Evolutionary conservation across 768 basidiomycete genomes (phyloP).

Genomic region (Erythrobasidium yunnanense): DNA sequence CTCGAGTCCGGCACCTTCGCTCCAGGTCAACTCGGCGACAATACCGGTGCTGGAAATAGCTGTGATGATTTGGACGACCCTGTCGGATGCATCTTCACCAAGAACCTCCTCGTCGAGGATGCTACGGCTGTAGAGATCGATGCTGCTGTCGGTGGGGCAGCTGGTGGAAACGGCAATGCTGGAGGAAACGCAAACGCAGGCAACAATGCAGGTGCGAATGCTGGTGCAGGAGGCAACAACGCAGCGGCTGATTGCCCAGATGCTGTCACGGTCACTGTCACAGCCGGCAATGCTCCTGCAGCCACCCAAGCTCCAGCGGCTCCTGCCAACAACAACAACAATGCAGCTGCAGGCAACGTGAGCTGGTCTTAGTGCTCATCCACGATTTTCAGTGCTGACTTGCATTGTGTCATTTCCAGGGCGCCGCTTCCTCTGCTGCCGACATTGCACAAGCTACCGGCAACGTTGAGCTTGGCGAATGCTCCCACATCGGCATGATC

Average conservation of each 20-base stretch:
- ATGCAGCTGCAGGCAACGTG: not conserved
- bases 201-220: not conserved
- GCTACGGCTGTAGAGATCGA: constrained; percentile 53
- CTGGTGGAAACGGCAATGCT: not conserved
- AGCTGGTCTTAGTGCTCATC: not conserved
- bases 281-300: too few species aligned
- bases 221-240: too few species aligned
- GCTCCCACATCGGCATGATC: constrained; percentile 39
- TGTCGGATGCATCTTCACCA: constrained; percentile 55
- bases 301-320: too few species aligned
- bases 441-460: not conserved
- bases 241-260: too few species aligned
- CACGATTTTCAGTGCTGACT: not conserved
- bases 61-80: constrained; percentile 51
- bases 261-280: too few species aligned
- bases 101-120: constrained; percentile 52
- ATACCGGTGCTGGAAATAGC: constrained; percentile 51
- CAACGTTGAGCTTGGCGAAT: not conserved
- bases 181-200: not conserved
- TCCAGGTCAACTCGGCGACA: constrained; percentile 50
- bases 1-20: constrained; percentile 56
- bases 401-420: not conserved
- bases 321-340: too few species aligned
- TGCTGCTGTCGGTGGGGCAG: constrained; percentile 42
- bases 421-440: not conserved